Evolutionary conservation across 176 grass and related monocot species (phyloP).

Genomic region (Tuctoria greenei): DNA sequence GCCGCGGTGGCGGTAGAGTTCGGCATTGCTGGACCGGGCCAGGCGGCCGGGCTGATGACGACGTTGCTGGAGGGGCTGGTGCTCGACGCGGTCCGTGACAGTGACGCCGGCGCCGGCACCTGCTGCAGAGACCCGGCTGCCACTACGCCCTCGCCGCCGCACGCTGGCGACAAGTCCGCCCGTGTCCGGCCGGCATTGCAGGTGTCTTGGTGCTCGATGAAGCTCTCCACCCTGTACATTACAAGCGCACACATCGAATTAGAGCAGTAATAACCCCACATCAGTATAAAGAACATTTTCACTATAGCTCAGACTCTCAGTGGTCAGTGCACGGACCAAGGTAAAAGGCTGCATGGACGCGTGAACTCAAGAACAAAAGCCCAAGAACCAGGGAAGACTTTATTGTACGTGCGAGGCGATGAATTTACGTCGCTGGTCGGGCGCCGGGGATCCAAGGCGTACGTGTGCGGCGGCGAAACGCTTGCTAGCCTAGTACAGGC

Average conservation of each 20-base stretch:
- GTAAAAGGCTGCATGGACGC: not conserved
- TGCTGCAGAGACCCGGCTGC: slow-evolving; percentile 11
- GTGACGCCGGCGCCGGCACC: slow-evolving; percentile 2
- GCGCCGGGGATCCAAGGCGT: not conserved
- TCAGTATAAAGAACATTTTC: not conserved
- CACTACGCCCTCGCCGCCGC: slow-evolving; percentile 11
- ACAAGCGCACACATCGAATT: not conserved
- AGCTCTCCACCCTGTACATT: slow-evolving; percentile 89
- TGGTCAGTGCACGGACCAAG: not conserved
- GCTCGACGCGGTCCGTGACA: slow-evolving; percentile 49
- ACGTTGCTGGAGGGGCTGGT: slow-evolving; percentile 65
- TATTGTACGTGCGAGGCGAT: slow-evolving; percentile 23
- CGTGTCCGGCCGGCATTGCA: slow-evolving; percentile 53
- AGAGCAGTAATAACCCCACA: not conserved
- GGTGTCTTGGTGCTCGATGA: slow-evolving; percentile 94
- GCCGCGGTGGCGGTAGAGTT: slow-evolving; percentile 14
- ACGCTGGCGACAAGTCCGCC: not conserved
- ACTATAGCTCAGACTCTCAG: not conserved
- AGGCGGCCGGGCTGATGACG: slow-evolving; percentile 42
- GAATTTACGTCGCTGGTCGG: not conserved
- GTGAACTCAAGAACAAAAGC: slow-evolving; percentile 20
- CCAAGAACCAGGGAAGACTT: slow-evolving; percentile 13
- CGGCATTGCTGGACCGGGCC: slow-evolving; percentile 40
- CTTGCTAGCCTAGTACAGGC: not conserved
- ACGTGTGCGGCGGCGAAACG: not conserved